Base-by-base conservation (phyloP, 805 yeast genomes). In the Sugiyamaella chiloensis region DNA sequence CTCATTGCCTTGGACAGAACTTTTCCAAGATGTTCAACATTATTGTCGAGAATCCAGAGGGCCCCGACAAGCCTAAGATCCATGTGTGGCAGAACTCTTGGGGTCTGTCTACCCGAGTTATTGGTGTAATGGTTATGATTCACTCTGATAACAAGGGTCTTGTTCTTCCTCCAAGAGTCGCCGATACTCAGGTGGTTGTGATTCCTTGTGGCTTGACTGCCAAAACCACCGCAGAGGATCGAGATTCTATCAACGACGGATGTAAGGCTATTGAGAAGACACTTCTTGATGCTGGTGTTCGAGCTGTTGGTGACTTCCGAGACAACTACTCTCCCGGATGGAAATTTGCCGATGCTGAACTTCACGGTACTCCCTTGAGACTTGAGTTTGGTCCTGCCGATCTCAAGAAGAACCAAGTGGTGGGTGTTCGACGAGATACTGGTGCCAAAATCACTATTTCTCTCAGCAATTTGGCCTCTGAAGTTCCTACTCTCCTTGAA, bases 101-200 rank as follows among this genome's bases (percentile, higher is more conserved):
- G 99, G 99, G 99, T 72, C 74, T 93, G 60, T 90, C 97, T 42
- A 93, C 99, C 51, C 87, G 99, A 73, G 93, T 86, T 56, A 90
- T 93, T 66, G 99, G 99, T 78, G 99, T 95, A 59, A 93, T 93
- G 98, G 89, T 88, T 51, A 93, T 93, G 99, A 80, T 89, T 51
- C 99, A 93, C 69, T 89, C 97, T 30, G 99, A 93, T 71, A 90
- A 95, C 78, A 91, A 89, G 75, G 99, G 99, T 69, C 76, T 93
- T 60, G 98, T 93, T 41, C 77, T 95, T 60, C 99, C 99, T 53
- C 99, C 99, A 62, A 79, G 96, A 64, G 97, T 91, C 24, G 87
- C 99, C 14, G 93, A 86, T 71, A 75, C 72, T 65, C 99, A 93
- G 76, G 89, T 82, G 53, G 95, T 89, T 45, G 84, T 93, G 47